Evolutionary conservation across 108 stramenopile genomes (phyloP).

Genomic region (Nannochloropsis granulata): DNA sequence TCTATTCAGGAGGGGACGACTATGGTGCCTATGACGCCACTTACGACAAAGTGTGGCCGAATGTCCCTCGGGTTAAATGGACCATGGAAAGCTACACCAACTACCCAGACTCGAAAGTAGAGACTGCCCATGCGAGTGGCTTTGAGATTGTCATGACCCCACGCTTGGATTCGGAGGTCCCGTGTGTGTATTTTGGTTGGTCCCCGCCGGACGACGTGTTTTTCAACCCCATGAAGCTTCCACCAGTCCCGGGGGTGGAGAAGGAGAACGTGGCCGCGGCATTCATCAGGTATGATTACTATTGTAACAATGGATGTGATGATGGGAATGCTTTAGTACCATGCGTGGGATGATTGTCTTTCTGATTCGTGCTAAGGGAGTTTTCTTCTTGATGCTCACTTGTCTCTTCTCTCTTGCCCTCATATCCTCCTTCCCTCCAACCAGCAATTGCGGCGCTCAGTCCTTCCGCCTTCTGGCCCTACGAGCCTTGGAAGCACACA

Average conservation of each 20-base stretch:
- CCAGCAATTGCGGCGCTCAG: not conserved
- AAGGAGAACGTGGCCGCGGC: not conserved
- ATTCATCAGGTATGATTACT: not conserved
- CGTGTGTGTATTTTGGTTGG: not conserved
- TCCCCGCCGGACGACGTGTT: not conserved
- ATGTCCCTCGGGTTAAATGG: not conserved
- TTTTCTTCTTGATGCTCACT: not conserved
- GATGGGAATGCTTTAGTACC: too few relatives aligned
- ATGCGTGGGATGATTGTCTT: too few relatives aligned
- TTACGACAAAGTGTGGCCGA: not conserved
- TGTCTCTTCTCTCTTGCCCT: not conserved
- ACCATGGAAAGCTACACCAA: not conserved
- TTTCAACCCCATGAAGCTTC: not conserved
- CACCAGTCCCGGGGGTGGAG: not conserved
- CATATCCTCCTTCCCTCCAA: not conserved
- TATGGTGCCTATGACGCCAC: not conserved
- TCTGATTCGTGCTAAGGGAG: not conserved
- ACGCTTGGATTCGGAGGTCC: not conserved
- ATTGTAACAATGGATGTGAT: too few relatives aligned
- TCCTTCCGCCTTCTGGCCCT: not conserved
- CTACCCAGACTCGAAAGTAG: not conserved
- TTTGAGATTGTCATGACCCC: not conserved
- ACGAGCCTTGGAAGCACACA: not conserved
- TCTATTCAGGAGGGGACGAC: not conserved
- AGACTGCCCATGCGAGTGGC: not conserved